Conservation (phyloP, 2,329 filamentous ascomycete species). For the Aspergillus pseudonomiae region DNA sequence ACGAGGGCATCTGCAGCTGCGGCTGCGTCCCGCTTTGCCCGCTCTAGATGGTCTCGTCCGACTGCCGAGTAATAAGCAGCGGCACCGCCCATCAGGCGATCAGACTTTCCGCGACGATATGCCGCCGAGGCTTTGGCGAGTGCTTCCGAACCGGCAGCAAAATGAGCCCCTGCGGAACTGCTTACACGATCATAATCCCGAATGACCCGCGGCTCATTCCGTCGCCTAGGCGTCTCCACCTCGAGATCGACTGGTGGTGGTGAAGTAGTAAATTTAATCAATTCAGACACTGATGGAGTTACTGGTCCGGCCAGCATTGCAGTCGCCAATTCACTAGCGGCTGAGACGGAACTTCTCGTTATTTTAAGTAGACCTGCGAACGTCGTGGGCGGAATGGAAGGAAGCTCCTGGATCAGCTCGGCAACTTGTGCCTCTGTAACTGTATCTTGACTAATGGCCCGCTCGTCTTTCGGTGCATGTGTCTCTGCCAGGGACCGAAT, state of each 20-base stretch:
- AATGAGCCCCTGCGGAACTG: constrained; percentile 48
- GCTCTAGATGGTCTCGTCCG: constrained; percentile 65
- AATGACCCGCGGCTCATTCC: constrained; percentile 11
- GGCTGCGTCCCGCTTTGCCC: constrained; percentile 62
- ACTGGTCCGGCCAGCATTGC: constrained; percentile 50
- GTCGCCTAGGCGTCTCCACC: constrained; percentile 25
- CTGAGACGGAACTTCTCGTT: constrained; percentile 59
- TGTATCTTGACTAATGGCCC: constrained; percentile 43
- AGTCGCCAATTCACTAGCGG: constrained; percentile 63
- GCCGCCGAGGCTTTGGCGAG: constrained; percentile 62
- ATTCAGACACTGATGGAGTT: constrained; percentile 34
- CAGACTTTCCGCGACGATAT: constrained; percentile 66
- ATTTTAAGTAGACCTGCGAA: constrained; percentile 59
- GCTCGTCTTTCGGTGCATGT: constrained; percentile 45
- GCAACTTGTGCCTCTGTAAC: constrained; percentile 53
- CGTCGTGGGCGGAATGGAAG: constrained; percentile 51
- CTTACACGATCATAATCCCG: constrained; percentile 32
- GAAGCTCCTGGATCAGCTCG: constrained; percentile 59
- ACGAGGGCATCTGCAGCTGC: constrained; percentile 72
- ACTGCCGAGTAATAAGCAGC: constrained; percentile 75
- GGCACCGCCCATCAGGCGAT: constrained; percentile 73
- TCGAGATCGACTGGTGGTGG: constrained; percentile 25
- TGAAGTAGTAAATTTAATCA: constrained; percentile 48
- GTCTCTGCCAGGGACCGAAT: constrained; percentile 58
- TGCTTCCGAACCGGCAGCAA: constrained; percentile 52